These are phyloP conservation scores for Aspergillus chevalieri DNA, from an alignment of 2,329 filamentous ascomycete species.

Conservation along the genomic window DNA sequence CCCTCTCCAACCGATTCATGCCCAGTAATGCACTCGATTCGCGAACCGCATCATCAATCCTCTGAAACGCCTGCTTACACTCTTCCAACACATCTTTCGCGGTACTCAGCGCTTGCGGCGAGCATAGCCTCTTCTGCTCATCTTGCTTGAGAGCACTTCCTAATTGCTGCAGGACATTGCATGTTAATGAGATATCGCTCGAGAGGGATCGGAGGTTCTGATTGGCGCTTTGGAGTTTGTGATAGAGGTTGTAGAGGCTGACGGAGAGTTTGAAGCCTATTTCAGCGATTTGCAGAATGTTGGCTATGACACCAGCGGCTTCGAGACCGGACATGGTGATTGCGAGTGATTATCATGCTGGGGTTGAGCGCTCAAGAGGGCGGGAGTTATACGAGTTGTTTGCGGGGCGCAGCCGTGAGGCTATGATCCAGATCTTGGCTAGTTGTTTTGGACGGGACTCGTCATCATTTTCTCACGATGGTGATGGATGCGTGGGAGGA, in stretches of 20 bases:
- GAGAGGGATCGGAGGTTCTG: constrained; percentile 17
- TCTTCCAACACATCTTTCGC: constrained; percentile 12
- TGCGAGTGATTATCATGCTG: too few species aligned
- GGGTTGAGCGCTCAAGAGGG: too few species aligned
- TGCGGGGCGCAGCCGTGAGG: too few species aligned
- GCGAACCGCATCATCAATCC: constrained; percentile 4
- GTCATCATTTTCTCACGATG: too few species aligned
- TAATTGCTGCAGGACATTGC: constrained; percentile 22
- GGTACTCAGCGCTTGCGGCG: constrained; percentile 9
- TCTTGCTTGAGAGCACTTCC: constrained; percentile 20
- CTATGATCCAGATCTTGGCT: too few species aligned
- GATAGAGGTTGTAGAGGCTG: constrained; percentile 25
- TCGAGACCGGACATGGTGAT: constrained; percentile 16
- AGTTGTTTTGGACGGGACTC: too few species aligned
- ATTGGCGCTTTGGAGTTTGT: constrained; percentile 21
- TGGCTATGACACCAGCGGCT: constrained; percentile 20
- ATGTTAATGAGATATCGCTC: constrained; percentile 24
- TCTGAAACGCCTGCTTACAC: constrained; percentile 19
- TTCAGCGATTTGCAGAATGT: constrained; percentile 28
- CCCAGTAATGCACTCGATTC: neutral
- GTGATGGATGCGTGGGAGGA: too few species aligned
- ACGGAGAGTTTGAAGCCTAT: constrained; percentile 23
- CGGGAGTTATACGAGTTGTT: too few species aligned
- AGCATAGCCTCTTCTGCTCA: constrained; percentile 14
- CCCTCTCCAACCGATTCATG: constrained; percentile 1